Evolutionary conservation across 208 protist species (phyloP), one percentile per base, ranked within the genome.

Genomic region (Trypanosomatidae sp.): DNA sequence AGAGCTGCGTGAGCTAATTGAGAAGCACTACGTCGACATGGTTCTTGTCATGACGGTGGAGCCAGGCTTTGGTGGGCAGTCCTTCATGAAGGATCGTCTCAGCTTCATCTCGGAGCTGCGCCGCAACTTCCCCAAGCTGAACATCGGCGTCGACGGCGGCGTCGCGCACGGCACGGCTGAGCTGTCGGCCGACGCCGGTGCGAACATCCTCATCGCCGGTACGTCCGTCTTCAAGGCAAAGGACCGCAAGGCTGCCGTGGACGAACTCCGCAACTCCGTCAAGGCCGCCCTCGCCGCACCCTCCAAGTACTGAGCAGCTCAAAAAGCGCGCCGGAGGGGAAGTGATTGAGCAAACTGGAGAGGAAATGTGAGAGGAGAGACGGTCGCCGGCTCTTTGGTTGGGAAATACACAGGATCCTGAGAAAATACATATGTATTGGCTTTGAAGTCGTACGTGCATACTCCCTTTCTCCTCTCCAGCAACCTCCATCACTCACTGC

Each of bases 41-140:
- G 89, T 99, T n/a, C 92, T 99, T 33, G 88, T 99, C 41, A 99
- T 99, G 98, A 99, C 98, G 2, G 99, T 99, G 25, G 98, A 99
- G 80, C 99, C 99, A 19, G 99, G 99, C 50, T 99, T 99, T 73
- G 99, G 99, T 46, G 99, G 99, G n/a, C 99, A 99, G 88, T 87
- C 82, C 1, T 99, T 99, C 81, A 99, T 99, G 96, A 64, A 71
- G 0, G 93, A 99, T 7, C 97, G 98, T 84, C 96, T 99, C 87
- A 82, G 88, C 68, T 99, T 99, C 85, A 98, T 99, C n/a, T 41
- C 39, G 25, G 79, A 87, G 58, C 74, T 99, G 8, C 87, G 98
- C 41, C 41, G 69, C 33, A 78, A 73, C 44, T 95, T 92, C 66
- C 94, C 98, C 41, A 52, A 81, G 17, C 70, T 99, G 3, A 90